phyloP scores from a whole-genome alignment of 78 protist genomes.

The Carpediemonas membranifera region DNA sequence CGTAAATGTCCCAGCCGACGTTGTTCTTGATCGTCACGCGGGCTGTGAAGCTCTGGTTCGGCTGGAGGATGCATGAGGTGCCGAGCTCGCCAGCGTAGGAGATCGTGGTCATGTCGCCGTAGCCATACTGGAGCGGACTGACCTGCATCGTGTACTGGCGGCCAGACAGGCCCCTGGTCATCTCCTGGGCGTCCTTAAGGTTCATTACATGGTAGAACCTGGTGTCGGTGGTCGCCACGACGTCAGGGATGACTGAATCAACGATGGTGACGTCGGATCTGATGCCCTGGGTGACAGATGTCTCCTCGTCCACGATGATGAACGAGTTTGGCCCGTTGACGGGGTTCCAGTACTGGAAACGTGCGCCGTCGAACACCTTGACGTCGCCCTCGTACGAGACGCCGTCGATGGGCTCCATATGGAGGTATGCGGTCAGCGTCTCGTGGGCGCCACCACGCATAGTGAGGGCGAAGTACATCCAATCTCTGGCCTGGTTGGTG shows the following conservation, averaged over 20 bases:
- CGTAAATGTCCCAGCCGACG: too few species aligned
- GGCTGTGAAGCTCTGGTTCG: too few species aligned
- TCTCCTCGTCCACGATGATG: conserved; percentile 1
- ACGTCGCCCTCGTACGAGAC: background rate
- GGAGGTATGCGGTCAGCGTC: background rate
- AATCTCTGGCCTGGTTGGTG: conserved; percentile 1
- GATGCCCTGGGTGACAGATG: background rate
- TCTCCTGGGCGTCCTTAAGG: background rate
- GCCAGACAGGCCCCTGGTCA: too few species aligned
- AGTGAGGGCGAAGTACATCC: conserved; percentile 5
- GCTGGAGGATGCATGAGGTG: too few species aligned
- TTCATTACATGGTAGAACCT: background rate
- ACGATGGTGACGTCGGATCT: background rate
- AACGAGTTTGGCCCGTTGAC: conserved; percentile 8
- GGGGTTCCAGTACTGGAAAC: conserved; percentile 8
- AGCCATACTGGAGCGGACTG: too few species aligned
- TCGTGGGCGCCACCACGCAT: conserved; percentile 11
- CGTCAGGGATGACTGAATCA: background rate
- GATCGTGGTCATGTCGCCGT: too few species aligned
- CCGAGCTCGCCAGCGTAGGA: too few species aligned
- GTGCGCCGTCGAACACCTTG: conserved; percentile 2
- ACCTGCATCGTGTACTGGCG: too few species aligned
- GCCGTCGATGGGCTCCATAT: background rate
- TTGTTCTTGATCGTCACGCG: too few species aligned
- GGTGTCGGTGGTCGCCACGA: background rate